Base-by-base conservation (phyloP, 1,284 basidiomycete species). In the Malassezia arunalokei region DNA sequence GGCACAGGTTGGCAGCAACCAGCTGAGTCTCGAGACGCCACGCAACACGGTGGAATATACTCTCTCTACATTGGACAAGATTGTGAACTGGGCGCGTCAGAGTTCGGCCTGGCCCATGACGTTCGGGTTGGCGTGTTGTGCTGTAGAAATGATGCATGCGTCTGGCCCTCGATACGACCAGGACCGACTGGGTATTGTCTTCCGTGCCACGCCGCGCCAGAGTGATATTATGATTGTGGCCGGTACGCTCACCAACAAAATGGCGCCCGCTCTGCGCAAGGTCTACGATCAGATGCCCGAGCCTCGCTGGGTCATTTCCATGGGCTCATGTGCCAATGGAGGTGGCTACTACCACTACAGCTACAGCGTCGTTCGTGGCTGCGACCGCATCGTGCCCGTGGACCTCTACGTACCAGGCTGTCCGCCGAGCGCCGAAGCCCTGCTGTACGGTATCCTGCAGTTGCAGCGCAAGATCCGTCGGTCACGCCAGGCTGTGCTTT, bases 71-170 rank as follows among this genome's bases (percentile, higher is more conserved):
- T 77, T 95, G 55, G 92, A 99, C 78, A 96, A 96, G 78, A 81
- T 98, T 40, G 86, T 85, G 66, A 98, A 98, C 76, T 98, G 92
- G 92, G 91, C 85, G 12, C 80, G 92, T 54, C 91, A 96, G 76
- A 85, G 92, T 52, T 94, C 88, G 30, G 92, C 96, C 83, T 99
- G 94, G 94, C 94, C 94, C 40, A 94, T 98, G 90, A 96, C 91
- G 43, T 95, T 89, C 58, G 89, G 89, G 76, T 82, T 99, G 50
- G 92, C 94, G 3, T 98, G 92, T 76, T 99, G 92, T 75, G 94
- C 92, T 51, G 91, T 99, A 40, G 92, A 99, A 78, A 76, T 76
- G 75, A 76, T 76, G 76, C 90, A 94, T 77, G 89, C 94, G 86
- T 94, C 94, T 49, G 91, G 92, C 39, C 89, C 94, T 12, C 83